phyloP scores from a whole-genome alignment of 108 stramenopile genomes.

The Skeletonema tropicum region DNA sequence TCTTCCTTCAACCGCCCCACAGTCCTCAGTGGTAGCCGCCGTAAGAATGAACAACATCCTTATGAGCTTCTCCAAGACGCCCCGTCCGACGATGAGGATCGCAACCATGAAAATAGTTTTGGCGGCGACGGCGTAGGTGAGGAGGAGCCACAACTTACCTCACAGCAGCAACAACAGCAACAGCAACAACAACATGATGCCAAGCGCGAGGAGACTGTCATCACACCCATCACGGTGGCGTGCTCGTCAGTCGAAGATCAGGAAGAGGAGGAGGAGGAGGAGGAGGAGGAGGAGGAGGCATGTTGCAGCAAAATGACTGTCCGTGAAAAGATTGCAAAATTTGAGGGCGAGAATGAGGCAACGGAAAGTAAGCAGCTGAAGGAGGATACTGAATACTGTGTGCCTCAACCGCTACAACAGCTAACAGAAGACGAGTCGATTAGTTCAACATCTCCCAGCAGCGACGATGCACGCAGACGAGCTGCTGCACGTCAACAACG shows the following conservation, averaged over 20 bases:
- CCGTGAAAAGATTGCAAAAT: neutral
- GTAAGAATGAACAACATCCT: neutral
- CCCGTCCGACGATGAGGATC: neutral
- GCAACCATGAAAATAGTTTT: neutral
- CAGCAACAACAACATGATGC: neutral
- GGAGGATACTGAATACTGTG: neutral
- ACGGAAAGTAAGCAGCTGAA: neutral
- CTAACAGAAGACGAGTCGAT: neutral
- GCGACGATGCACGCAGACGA: neutral
- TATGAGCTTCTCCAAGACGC: neutral
- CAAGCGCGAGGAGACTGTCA: neutral
- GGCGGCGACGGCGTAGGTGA: neutral
- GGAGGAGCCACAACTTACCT: neutral
- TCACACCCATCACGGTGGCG: neutral
- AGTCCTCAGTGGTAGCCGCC: neutral
- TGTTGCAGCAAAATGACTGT: neutral
- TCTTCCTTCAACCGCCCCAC: neutral
- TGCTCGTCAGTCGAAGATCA: neutral
- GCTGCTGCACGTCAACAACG: conserved; percentile 24
- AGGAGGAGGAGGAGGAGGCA: neutral
- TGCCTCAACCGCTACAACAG: neutral
- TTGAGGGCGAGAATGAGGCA: neutral
- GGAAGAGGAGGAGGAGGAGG: neutral
- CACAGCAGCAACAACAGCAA: neutral
- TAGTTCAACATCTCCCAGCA: neutral